Evolutionary conservation across 768 basidiomycete species (phyloP).

Genomic region (Mycena pura): DNA sequence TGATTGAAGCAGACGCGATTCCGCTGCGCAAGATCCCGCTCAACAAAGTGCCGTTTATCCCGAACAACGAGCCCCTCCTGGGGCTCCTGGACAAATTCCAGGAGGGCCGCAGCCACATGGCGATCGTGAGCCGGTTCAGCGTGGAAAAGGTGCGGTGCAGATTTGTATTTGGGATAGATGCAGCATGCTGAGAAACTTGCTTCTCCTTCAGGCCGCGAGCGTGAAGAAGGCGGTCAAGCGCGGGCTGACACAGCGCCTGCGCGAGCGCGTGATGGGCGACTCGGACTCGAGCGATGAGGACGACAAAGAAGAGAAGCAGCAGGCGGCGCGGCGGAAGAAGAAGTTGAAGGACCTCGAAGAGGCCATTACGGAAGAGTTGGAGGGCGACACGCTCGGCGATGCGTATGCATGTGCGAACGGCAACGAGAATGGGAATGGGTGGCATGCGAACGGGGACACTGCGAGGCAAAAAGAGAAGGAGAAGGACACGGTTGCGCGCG

Average conservation of each 20-base stretch:
- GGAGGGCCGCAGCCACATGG: conserved; percentile 91
- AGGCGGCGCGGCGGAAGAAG: conserved; percentile 24
- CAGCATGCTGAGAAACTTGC: neutral
- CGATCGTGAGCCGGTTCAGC: conserved; percentile 83
- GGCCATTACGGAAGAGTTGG: conserved; percentile 23
- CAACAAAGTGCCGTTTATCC: conserved; percentile 87
- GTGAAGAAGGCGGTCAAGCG: conserved; percentile 86
- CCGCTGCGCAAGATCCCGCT: conserved; percentile 85
- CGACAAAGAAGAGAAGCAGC: conserved; percentile 31
- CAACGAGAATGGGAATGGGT: neutral
- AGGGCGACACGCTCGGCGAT: conserved; percentile 18
- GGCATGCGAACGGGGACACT: neutral
- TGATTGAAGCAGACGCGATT: conserved; percentile 62
- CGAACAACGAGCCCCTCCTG: conserved; percentile 84
- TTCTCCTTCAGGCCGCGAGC: conserved; percentile 57
- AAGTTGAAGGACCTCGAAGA: conserved; percentile 26
- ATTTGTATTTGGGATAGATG: neutral
- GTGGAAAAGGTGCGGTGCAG: conserved; percentile 57
- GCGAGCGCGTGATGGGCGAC: conserved; percentile 76
- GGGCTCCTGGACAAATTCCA: conserved; percentile 89
- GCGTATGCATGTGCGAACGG: neutral
- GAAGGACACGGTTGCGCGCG: conserved; percentile 10
- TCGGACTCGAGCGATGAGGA: conserved; percentile 59
- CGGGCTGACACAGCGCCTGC: conserved; percentile 79
- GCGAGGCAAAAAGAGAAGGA: conserved; percentile 8